Evolutionary conservation across 176 grass and related monocot species (phyloP).

Genomic region (Avena insularis): DNA sequence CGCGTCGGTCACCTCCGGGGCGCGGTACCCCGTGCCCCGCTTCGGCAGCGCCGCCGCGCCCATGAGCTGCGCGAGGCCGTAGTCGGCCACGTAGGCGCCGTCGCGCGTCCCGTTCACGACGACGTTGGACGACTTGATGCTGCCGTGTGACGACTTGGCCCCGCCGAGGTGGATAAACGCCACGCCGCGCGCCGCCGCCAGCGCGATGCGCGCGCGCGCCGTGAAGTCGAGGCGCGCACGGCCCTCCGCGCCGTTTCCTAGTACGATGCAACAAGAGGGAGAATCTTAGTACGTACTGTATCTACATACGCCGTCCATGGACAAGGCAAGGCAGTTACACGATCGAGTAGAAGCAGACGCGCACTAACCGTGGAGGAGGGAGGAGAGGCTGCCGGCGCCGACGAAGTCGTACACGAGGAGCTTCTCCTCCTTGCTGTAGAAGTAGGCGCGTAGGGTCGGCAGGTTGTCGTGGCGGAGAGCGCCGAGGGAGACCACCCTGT

Average conservation of each 20-base stretch:
- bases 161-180: conserved; percentile 69
- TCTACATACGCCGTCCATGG: neutral
- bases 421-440: conserved; percentile 83
- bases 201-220: conserved; percentile 57
- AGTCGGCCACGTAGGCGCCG: conserved; percentile 56
- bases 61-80: conserved; percentile 57
- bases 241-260: conserved; percentile 50
- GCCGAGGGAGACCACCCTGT: conserved; percentile 47
- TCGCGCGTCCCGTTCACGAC: conserved; percentile 40
- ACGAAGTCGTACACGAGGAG: conserved; percentile 86
- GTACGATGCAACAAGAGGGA: neutral
- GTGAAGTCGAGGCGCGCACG: conserved; percentile 54
- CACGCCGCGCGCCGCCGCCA: conserved; percentile 75
- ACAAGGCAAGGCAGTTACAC: neutral
- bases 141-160: conserved; percentile 56
- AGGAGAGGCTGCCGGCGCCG: conserved; percentile 68
- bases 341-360: conserved; percentile 10
- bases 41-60: conserved; percentile 39
- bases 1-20: conserved; percentile 64
- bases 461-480: conserved; percentile 59
- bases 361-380: conserved; percentile 65
- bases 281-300: neutral
- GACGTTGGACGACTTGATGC: conserved; percentile 80
- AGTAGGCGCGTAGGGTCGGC: conserved; percentile 65
- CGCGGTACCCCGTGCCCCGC: conserved; percentile 58